Percentiles rank a stretch among this genome's conserved stretches.
These are phyloP conservation scores for Salvia splendens DNA, from an alignment of 257 asterid genomes.

Conservation along the genomic window DNA sequence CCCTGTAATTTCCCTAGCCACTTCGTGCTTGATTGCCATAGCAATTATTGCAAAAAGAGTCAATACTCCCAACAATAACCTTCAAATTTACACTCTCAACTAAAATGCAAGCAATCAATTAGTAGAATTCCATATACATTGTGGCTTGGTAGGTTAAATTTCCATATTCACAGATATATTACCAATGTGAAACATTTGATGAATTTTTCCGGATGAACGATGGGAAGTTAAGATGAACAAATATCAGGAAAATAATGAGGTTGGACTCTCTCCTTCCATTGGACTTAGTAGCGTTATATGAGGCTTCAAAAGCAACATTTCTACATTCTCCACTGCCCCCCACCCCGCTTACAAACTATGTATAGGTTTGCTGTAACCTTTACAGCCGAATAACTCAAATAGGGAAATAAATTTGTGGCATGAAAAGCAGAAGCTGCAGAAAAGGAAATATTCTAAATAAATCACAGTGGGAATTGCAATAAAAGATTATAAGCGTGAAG, in stretches of 20 bases:
- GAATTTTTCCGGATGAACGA: constrained; percentile 4
- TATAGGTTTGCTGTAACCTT: neutral
- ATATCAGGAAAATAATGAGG: constrained; percentile 6
- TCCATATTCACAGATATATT: constrained; percentile 1
- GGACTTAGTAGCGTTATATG: constrained; percentile 3
- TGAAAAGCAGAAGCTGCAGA: constrained; percentile 24
- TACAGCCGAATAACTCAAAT: constrained; percentile 24
- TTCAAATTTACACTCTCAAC: neutral
- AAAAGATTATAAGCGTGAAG: constrained; percentile 14
- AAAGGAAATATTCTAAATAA: constrained; percentile 7
- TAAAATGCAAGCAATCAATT: constrained; percentile 10
- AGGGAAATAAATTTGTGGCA: constrained; percentile 14
- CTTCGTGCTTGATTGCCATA: constrained; percentile 13
- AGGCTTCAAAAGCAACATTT: constrained; percentile 4
- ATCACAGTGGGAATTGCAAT: constrained; percentile 14
- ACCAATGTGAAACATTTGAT: neutral
- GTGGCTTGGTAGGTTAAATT: neutral
- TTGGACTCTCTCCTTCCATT: constrained; percentile 16
- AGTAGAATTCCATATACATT: constrained; percentile 14
- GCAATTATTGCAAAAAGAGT: constrained; percentile 11
- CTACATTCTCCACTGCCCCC: constrained; percentile 1
- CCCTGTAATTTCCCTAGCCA: constrained; percentile 9
- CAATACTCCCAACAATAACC: constrained; percentile 13
- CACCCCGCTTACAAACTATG: neutral
- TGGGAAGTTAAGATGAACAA: constrained; percentile 7